phyloP scores from a whole-genome alignment of 192 early-diverging fungal species.

The Cladochytrium replicatum region DNA sequence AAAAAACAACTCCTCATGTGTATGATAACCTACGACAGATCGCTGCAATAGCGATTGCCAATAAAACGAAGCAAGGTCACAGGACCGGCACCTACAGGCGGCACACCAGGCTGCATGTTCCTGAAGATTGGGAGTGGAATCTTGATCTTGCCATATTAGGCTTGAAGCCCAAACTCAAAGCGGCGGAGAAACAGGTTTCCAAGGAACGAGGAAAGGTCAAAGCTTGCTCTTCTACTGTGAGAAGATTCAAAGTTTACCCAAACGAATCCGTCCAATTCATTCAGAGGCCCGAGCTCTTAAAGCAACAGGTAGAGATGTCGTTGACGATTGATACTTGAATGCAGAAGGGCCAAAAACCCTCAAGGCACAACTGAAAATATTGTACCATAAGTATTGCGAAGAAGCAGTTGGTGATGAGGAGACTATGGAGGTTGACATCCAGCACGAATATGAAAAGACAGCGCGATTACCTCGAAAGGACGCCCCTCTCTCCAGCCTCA shows the following conservation, averaged over 20 bases:
- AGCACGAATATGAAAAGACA: slow-evolving; percentile 47
- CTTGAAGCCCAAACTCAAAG: slow-evolving; percentile 46
- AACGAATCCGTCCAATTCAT: slow-evolving; percentile 44
- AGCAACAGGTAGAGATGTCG: slow-evolving; percentile 25
- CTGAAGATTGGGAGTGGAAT: slow-evolving; percentile 23
- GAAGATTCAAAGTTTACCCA: slow-evolving; percentile 46
- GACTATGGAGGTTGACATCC: slow-evolving; percentile 31
- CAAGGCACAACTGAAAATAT: slow-evolving; percentile 33
- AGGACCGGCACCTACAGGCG: slow-evolving; percentile 15
- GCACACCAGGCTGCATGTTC: slow-evolving; percentile 19
- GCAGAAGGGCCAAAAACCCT: no score
- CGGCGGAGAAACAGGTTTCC: slow-evolving; percentile 46
- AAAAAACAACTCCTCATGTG: no score
- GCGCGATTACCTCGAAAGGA: slow-evolving; percentile 49
- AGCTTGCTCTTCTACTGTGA: slow-evolving; percentile 27
- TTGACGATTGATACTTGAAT: slow-evolving; percentile 6
- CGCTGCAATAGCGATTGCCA: no score
- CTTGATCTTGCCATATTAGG: slow-evolving; percentile 45
- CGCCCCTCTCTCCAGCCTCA: slow-evolving; percentile 37
- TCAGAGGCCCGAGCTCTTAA: slow-evolving; percentile 49
- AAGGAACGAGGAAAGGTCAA: slow-evolving; percentile 31
- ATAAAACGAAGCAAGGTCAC: no score
- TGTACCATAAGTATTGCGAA: slow-evolving; percentile 55
- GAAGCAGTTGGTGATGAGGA: slow-evolving; percentile 20
- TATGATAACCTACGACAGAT: no score